A percentile compares a stretch with the other conserved stretches of the same genome.
Evolutionary conservation across 1,284 basidiomycete genomes (phyloP).

Genomic region (Cutaneotrichosporon arboriforme): DNA sequence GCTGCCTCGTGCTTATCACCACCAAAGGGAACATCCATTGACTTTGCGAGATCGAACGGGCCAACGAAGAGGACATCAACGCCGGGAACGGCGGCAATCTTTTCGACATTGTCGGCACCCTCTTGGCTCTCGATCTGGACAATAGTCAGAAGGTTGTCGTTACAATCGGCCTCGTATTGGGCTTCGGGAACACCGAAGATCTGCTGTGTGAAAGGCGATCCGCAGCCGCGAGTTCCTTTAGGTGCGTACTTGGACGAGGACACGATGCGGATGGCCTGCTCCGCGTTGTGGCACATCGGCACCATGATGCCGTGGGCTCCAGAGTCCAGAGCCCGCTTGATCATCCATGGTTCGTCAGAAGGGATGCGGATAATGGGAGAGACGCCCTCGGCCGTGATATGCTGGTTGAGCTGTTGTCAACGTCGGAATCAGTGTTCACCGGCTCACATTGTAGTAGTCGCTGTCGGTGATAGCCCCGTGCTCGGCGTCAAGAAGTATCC

Average conservation of each 20-base stretch:
- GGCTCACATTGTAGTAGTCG: conserved; percentile 19
- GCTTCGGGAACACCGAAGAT: conserved; percentile 32
- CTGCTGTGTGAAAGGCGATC: conserved; percentile 34
- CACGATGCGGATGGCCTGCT: conserved; percentile 21
- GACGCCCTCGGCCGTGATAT: conserved; percentile 18
- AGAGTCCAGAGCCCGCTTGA: conserved; percentile 44
- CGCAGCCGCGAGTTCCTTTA: conserved; percentile 34
- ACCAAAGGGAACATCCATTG: conserved; percentile 29
- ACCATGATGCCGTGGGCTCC: conserved; percentile 39
- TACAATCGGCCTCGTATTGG: conserved; percentile 31
- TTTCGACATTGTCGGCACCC: conserved; percentile 36
- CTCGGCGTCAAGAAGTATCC: conserved; percentile 25
- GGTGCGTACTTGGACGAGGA: conserved; percentile 27
- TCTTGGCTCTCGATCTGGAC: conserved; percentile 41
- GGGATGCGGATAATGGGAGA: conserved; percentile 40
- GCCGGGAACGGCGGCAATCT: conserved; percentile 36
- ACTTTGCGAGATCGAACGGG: conserved; percentile 37
- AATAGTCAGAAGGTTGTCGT: conserved; percentile 32
- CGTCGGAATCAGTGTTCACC: background rate
- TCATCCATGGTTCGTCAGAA: conserved; percentile 29
- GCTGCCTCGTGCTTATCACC: conserved; percentile 23
- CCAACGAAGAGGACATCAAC: conserved; percentile 28
- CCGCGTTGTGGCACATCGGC: conserved; percentile 34
- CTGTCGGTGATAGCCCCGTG: conserved; percentile 25
- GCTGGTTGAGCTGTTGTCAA: conserved; percentile 5